A percentile compares a stretch with the other conserved stretches of the same genome.
Evolutionary conservation across 108 stramenopile genomes (phyloP).

Genomic region (Epithemia pelagica): DNA sequence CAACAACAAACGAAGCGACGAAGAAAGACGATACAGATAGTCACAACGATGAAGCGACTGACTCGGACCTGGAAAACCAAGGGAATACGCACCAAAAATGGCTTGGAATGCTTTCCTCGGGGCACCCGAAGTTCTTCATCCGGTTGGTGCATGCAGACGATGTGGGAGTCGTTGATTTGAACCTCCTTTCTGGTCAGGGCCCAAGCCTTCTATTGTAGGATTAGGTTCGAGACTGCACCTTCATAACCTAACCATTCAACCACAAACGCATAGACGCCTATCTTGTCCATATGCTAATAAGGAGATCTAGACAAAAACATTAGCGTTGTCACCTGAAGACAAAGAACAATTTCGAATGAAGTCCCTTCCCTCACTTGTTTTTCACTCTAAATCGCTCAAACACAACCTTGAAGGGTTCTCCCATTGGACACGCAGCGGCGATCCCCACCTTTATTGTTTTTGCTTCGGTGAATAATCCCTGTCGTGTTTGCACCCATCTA

Average conservation of each 20-base stretch:
- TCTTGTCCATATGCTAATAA: too few species aligned
- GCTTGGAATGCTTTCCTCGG: neutral
- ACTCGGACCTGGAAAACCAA: neutral
- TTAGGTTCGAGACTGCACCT: too few species aligned
- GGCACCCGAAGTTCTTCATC: neutral
- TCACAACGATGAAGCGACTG: too few species aligned
- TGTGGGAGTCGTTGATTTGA: neutral
- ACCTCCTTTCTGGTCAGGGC: neutral
- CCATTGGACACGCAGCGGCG: neutral
- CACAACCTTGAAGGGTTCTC: slow-evolving; percentile 2
- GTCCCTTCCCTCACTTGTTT: neutral
- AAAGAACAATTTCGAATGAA: too few species aligned
- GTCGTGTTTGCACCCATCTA: slow-evolving; percentile 2
- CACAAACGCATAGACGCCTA: too few species aligned
- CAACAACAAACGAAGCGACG: too few species aligned
- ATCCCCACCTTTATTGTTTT: neutral
- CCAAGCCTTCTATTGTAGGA: neutral
- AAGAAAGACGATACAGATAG: too few species aligned
- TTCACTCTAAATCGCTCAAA: neutral
- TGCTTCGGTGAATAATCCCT: neutral
- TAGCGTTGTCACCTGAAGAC: too few species aligned
- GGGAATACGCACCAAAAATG: neutral
- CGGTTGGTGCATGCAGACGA: neutral
- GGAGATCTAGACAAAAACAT: too few species aligned
- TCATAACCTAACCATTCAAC: too few species aligned